Conservation (phyloP, 352 stramenopile species). For the Salisapilia sapeloensis region DNA sequence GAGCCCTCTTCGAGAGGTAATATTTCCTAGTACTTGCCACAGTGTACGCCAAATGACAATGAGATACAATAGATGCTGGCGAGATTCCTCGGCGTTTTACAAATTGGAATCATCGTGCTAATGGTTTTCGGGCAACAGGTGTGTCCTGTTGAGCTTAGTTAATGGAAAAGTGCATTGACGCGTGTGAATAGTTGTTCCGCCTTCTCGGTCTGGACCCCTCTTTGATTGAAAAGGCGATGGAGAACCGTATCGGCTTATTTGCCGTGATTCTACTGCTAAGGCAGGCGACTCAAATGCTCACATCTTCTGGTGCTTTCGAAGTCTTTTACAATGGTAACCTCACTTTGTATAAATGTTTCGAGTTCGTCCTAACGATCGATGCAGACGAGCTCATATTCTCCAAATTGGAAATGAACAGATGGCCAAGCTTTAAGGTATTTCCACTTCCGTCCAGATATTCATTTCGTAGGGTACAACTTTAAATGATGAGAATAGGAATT, state of each 20-base stretch:
- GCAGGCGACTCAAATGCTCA: constrained; percentile 32
- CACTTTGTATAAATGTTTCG: neutral
- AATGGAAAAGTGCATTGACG: neutral
- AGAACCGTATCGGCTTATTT: constrained; percentile 59
- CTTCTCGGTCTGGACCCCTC: constrained; percentile 19
- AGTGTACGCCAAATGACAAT: too few relatives aligned
- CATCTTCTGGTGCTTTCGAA: constrained; percentile 62
- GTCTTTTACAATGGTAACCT: constrained; percentile 60
- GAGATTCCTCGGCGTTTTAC: constrained; percentile 20
- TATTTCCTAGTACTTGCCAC: too few relatives aligned
- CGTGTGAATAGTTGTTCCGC: constrained; percentile 22
- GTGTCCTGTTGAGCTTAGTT: constrained; percentile 3
- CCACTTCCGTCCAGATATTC: neutral
- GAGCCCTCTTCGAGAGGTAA: constrained; percentile 25
- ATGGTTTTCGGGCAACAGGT: constrained; percentile 51
- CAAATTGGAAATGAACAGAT: constrained; percentile 40
- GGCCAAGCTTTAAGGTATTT: constrained; percentile 46
- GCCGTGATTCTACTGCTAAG: constrained; percentile 49
- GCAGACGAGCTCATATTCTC: constrained; percentile 61
- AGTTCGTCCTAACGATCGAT: neutral
- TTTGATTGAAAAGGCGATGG: constrained; percentile 39
- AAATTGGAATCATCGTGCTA: constrained; percentile 30
- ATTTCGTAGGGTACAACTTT: too few relatives aligned
- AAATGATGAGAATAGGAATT: too few relatives aligned
- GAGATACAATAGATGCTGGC: constrained; percentile 19